Conservation (phyloP, 306 rosid genomes). For the Cajanus cajan region DNA sequence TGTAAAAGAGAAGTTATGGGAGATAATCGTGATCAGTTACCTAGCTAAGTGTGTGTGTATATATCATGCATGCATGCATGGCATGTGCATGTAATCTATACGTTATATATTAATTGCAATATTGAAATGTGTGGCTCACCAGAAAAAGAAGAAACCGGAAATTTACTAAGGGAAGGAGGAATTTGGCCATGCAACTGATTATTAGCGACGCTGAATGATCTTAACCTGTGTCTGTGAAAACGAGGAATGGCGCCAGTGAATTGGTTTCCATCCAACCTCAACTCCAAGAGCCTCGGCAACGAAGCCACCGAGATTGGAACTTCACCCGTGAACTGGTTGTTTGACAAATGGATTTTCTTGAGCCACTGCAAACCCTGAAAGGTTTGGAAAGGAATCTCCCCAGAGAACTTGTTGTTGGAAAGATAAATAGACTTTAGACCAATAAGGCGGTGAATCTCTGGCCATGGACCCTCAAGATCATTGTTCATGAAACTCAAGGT, state of each 20-base stretch:
- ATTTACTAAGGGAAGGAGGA: slow-evolving; percentile 37
- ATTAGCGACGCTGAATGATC: slow-evolving; percentile 48
- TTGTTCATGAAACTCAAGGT: slow-evolving; percentile 63
- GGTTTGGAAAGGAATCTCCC: slow-evolving; percentile 41
- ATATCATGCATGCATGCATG: background rate
- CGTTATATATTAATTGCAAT: background rate
- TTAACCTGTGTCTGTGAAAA: slow-evolving; percentile 29
- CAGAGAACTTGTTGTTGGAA: slow-evolving; percentile 63
- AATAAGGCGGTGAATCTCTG: slow-evolving; percentile 44
- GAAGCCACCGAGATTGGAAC: slow-evolving; percentile 54
- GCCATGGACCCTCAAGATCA: slow-evolving; percentile 46
- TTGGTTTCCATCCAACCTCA: slow-evolving; percentile 60
- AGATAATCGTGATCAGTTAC: too few species aligned
- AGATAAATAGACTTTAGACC: slow-evolving; percentile 56
- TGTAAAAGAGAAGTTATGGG: background rate
- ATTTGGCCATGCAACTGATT: slow-evolving; percentile 62
- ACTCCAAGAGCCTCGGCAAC: slow-evolving; percentile 52
- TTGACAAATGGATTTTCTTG: slow-evolving; percentile 64
- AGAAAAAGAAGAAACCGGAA: slow-evolving; percentile 41
- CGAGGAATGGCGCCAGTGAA: slow-evolving; percentile 61
- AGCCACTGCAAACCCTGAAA: slow-evolving; percentile 55
- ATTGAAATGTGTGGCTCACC: slow-evolving; percentile 44
- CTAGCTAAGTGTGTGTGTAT: too few species aligned
- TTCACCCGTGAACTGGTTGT: slow-evolving; percentile 53
- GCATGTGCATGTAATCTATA: background rate